A percentile compares a stretch with the other conserved stretches of the same genome.
phyloP scores from a whole-genome alignment of 768 basidiomycete genomes.

The Suillus lakei region DNA sequence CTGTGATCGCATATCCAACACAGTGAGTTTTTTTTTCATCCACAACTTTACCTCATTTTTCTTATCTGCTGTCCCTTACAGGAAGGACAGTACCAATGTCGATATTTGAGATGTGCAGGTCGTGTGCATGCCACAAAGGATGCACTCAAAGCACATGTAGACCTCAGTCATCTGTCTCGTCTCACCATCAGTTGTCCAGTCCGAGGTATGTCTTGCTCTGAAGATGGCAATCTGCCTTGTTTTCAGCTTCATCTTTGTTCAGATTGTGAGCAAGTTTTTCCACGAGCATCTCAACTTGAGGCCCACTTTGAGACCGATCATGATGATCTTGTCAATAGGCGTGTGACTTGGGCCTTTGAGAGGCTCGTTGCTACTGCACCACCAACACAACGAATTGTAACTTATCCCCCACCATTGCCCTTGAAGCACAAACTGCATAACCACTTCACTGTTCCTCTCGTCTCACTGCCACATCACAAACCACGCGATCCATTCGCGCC shows the following conservation, averaged over 20 bases:
- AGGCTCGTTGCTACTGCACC: conserved; percentile 22
- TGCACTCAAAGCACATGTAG: conserved; percentile 29
- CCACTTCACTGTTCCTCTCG: background rate
- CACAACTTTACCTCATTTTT: background rate
- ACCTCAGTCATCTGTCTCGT: conserved; percentile 36
- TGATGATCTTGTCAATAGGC: conserved; percentile 20
- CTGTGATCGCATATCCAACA: conserved; percentile 22
- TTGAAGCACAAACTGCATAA: background rate
- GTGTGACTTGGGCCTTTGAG: conserved; percentile 19
- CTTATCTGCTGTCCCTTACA: conserved; percentile 7
- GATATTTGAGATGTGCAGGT: conserved; percentile 32
- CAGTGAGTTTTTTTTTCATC: conserved; percentile 15
- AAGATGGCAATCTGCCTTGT: background rate
- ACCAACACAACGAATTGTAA: conserved; percentile 13
- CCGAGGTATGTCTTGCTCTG: conserved; percentile 21
- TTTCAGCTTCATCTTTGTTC: conserved; percentile 14
- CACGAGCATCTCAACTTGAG: conserved; percentile 29
- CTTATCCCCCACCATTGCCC: conserved; percentile 21
- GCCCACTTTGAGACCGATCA: conserved; percentile 29
- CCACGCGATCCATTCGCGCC: background rate
- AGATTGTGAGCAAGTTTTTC: conserved; percentile 30
- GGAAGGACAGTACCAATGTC: conserved; percentile 34
- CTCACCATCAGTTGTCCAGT: conserved; percentile 30
- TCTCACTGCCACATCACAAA: conserved; percentile 2
- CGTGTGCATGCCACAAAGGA: conserved; percentile 24